Base-by-base conservation (phyloP, 495 filamentous ascomycete genomes). In the Aspergillus panamensis region DNA sequence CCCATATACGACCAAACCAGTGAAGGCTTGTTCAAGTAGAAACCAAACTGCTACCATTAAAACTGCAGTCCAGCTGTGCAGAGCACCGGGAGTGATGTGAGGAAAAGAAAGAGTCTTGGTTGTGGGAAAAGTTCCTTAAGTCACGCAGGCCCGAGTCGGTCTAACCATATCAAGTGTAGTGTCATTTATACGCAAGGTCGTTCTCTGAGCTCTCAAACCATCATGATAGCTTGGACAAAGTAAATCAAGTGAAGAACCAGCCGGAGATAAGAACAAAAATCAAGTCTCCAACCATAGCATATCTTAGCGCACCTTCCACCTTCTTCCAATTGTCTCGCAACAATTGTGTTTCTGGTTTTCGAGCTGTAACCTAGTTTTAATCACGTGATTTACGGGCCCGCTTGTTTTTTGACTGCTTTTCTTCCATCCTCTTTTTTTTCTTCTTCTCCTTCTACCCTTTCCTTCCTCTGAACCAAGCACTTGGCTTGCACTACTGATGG, bases 21-120 rank as follows among this genome's bases (percentile, higher is more conserved):
- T 91, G 89, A 93, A 93, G 87, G 84, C 72, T 62, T 61, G 66
- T 73, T 71, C 63, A 60, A 70, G 72, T 58, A 70, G 67, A 69
- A 66, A 45, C 42, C 73, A 66, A 64, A 67, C 65, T 71, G 72
- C 74, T 71, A 77, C 72, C 68, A 68, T 66, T 59, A 71, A 70
- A 62, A 74, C 72, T 70, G 76, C 77, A 81, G 77, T 75, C 77
- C 79, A 76, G 67, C 77, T 81, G 62, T 75, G 73, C 72, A 72
- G 53, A 72, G 67, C 75, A 75, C 70, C 55, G 63, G 71, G 72
- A 73, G 76, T 76, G 74, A 73, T 62, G 32, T 72, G 70, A 65
- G 65, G 62, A 70, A 71, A 64, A 65, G 64, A 70, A 58, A 49
- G 25, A 30, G 21, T 62, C 48, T 35, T 42, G 20, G 31, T 55